Evolutionary conservation across 2,329 filamentous ascomycete genomes (phyloP), one percentile per base, ranked within the genome.

Genomic region (Acrocalymma vagum): DNA sequence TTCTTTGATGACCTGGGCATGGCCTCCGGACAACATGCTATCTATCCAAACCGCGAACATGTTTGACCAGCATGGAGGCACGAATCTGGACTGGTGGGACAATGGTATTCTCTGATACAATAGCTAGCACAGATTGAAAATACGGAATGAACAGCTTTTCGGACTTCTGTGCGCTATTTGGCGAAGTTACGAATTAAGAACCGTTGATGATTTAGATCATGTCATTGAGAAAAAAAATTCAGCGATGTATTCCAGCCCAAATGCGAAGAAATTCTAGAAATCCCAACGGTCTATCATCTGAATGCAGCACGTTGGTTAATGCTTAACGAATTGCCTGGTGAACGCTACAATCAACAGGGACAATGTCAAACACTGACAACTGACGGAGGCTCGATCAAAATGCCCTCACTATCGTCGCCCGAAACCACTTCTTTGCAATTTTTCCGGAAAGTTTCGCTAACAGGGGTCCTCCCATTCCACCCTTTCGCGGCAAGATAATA

Each of bases 71-170:
- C 18, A 22, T 14, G 20, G 30, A 10, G 14, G 11, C 13, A 11
- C 24, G 14, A 23, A 23, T 14, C 11, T 23, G 15, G 30, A 33
- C 15, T 33, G 30, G 30, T 33, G 30, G 30, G 30, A 33, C 11
- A 33, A 3, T 23, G 30, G 30, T 9, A 33, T 33, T 6, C 20
- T 33, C 6, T 33, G 30, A 22, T 31, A 31, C n/a, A 5, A 16
- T 6, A 10, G 6, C 18, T 10, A 29, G 10, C 29, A 33, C 15
- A 11, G 21, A 6, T 4, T 32, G 21, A 22, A 10, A n/a, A 32
- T 32, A 10, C 5, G 29, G 4, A 32, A 4, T 15, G 23, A 11
- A 17, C 7, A n/a, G n/a, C n/a, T n/a, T n/a, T n/a, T n/a, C n/a
- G n/a, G n/a, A n/a, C n/a, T n/a, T n/a, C n/a, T n/a, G n/a, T n/a